phyloP scores from a whole-genome alignment of 371 early-diverging fungal species.

The Haplosporangium sp. region DNA sequence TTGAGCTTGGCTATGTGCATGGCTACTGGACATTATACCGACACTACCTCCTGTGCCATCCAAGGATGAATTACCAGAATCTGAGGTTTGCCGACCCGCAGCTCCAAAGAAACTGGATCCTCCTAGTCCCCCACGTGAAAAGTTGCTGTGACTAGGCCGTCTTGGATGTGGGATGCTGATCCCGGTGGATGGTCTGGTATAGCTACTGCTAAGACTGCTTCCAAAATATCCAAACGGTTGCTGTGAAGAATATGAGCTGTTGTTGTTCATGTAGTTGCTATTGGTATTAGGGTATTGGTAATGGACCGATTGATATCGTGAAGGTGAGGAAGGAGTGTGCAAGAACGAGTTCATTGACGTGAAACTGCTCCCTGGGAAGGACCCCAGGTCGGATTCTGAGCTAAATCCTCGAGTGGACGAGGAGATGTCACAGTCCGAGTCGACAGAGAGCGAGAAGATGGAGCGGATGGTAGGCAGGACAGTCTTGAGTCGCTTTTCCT shows the following conservation, averaged over 20 bases:
- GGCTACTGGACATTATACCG: slow-evolving; percentile 1
- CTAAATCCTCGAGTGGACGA: slow-evolving; percentile 20
- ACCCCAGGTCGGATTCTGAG: slow-evolving; percentile 37
- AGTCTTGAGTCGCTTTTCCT: slow-evolving; percentile 40
- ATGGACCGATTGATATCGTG: slow-evolving; percentile 24
- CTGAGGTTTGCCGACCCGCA: slow-evolving; percentile 13
- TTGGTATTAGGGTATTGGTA: slow-evolving; percentile 17
- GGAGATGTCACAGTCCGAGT: slow-evolving; percentile 44
- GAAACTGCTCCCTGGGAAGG: slow-evolving; percentile 43
- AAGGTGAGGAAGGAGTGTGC: slow-evolving; percentile 42
- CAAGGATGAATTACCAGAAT: slow-evolving; percentile 31
- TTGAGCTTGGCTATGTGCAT: slow-evolving; percentile 11
- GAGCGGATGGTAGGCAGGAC: slow-evolving; percentile 45
- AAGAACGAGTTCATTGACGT: slow-evolving; percentile 49
- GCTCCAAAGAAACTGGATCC: slow-evolving; percentile 18
- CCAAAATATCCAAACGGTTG: slow-evolving; percentile 11
- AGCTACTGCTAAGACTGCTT: slow-evolving; percentile 26
- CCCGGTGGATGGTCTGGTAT: slow-evolving; percentile 28
- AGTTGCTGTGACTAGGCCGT: slow-evolving; percentile 20
- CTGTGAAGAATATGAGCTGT: slow-evolving; percentile 11
- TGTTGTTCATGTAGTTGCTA: background rate
- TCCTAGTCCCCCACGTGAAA: background rate
- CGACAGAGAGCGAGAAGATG: slow-evolving; percentile 40
- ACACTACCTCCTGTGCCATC: slow-evolving; percentile 8
- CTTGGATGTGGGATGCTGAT: slow-evolving; percentile 42